Evolutionary conservation across 352 stramenopile genomes (phyloP), one percentile per base, ranked within the genome.

Genomic region (Thraustotheca clavata): DNA sequence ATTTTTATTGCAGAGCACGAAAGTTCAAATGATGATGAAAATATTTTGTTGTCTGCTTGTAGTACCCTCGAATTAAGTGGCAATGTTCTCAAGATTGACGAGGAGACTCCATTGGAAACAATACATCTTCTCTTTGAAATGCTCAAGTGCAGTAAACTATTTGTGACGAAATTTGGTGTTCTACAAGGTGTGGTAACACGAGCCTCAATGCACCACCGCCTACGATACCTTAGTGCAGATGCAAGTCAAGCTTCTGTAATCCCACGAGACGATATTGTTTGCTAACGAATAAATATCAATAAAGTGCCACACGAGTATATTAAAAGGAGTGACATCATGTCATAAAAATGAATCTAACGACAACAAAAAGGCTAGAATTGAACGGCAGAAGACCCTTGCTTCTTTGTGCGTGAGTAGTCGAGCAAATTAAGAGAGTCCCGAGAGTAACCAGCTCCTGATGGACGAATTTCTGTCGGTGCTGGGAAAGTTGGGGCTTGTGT

Each of bases 121-220:
- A 69, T 95, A 4, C 87, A 95, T 73, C 89, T 95, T 74, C 90
- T 95, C 61, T 95, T 95, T 74, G 92, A 85, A 18, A 95, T 95
- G 87, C 72, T 95, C 35, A 83, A 86, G 0, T 94, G 83, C 61
- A 81, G 89, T 60, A 83, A 92, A 62, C 89, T 86, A 66, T 94
- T 94, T 50, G 83, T 95, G 34, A 94, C 85, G 35, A 81, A 91
- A 59, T 85, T 93, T 35, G 87, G 87, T 29, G 77, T 86, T 59
- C 68, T 95, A 26, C 71, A 81, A 52, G 87, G 87, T 16, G 85
- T 95, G 46, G 83, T 95, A 41, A 94, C 81, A 2, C 72, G 77
- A 14, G 69, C 76, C 36, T 72, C 75, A n/a, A 67, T 87, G 22
- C 76, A 78, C 48, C 52, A 49, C 1, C 68, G 71, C 0, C 60